Evolutionary conservation across 495 filamentous ascomycete genomes (phyloP).

Genomic region (Podospora pseudopauciseta): DNA sequence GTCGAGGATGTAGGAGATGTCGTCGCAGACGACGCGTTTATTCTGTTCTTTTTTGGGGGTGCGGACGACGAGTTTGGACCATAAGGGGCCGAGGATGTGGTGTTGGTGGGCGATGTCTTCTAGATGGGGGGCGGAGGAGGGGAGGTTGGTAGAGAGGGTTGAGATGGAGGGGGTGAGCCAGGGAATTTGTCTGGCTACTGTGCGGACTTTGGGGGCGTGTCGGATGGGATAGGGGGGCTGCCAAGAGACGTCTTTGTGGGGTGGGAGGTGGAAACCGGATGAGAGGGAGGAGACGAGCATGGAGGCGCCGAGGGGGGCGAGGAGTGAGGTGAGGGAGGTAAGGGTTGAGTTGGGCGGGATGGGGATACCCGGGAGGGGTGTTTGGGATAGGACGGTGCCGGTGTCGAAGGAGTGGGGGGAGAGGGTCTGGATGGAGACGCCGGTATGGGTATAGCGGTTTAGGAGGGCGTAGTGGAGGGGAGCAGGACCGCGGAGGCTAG

Average conservation of each 20-base stretch:
- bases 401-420: slow-evolving; percentile 71
- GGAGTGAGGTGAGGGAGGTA: slow-evolving; percentile 26
- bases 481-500: slow-evolving; percentile 66
- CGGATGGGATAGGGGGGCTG: background rate
- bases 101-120: background rate
- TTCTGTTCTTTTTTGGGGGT: background rate
- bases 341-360: slow-evolving; percentile 21
- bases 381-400: slow-evolving; percentile 68
- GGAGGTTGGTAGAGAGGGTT: background rate
- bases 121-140: background rate
- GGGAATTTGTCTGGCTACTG: background rate
- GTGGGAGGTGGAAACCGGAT: slow-evolving; percentile 61
- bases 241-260: slow-evolving; percentile 39
- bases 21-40: background rate
- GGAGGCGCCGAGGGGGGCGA: slow-evolving; percentile 53
- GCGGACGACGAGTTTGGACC: background rate
- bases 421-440: slow-evolving; percentile 81
- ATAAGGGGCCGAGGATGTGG: background rate
- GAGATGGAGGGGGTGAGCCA: background rate
- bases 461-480: slow-evolving; percentile 79
- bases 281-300: slow-evolving; percentile 61
- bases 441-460: slow-evolving; percentile 50
- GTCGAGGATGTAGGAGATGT: background rate
- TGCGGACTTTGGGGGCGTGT: background rate
- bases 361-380: slow-evolving; percentile 30